phyloP scores from a whole-genome alignment of 257 asterid species.

The Capsicum baccatum region DNA sequence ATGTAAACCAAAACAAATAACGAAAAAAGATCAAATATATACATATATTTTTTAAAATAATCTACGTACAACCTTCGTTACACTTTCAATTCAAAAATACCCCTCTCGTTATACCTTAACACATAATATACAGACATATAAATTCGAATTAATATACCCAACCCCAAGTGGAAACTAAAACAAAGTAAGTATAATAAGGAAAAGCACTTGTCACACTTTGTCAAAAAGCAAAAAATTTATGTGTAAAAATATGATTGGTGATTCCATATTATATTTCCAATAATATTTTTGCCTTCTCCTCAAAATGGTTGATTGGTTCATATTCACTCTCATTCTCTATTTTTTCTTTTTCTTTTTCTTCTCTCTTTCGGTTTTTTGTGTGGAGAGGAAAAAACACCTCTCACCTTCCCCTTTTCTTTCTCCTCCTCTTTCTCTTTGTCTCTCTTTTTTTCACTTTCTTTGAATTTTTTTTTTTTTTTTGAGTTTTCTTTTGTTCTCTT shows the following conservation, averaged over 20 bases:
- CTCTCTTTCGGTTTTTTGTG: neutral
- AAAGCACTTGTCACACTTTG: neutral
- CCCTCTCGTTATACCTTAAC: too few relatives aligned
- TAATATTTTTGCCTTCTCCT: neutral
- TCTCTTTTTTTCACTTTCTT: neutral
- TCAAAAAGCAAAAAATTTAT: neutral
- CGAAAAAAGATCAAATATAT: too few relatives aligned
- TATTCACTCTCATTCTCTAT: neutral
- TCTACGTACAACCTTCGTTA: too few relatives aligned
- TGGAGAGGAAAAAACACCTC: slow-evolving; percentile 31
- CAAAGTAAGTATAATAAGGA: too few relatives aligned
- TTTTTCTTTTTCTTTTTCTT: neutral
- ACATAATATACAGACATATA: too few relatives aligned
- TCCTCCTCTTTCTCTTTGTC: neutral
- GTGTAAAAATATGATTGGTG: slow-evolving; percentile 20
- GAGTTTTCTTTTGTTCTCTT: neutral
- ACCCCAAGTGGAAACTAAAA: neutral
- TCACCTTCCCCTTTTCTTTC: neutral
- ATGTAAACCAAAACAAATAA: too few relatives aligned
- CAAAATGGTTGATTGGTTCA: slow-evolving; percentile 25
- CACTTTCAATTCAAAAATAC: too few relatives aligned
- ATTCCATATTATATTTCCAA: too few relatives aligned
- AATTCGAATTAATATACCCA: too few relatives aligned
- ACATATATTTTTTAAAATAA: too few relatives aligned
- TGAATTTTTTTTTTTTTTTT: neutral